Evolutionary conservation across 805 yeast genomes (phyloP), one percentile per base, ranked within the genome.

Genomic region (Allodekkera sacchari): DNA sequence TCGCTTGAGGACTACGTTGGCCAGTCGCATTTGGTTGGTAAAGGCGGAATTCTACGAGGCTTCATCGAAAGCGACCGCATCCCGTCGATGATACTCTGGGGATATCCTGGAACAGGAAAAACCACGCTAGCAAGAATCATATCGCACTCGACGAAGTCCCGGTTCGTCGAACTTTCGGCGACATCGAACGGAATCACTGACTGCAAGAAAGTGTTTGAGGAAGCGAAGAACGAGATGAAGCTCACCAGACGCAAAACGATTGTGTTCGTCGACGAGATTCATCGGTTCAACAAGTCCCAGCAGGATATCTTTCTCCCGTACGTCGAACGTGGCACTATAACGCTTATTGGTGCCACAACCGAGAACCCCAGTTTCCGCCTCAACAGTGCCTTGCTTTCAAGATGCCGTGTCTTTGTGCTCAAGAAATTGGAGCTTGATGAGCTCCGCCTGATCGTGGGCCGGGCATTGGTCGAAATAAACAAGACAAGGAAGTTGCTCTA

Each of bases 101-200:
- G 99, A 0, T 95, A 95, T 1, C 94, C 96, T 2, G 98, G 98
- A 0, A 88, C 85, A 3, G 89, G 92, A 65, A 92, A 92, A 50
- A 92, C 98, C 0, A 80, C 96, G 0, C 51, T 92, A 18, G 62
- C 63, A 3, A 43, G 68, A 25, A 68, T 79, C 22, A 56, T 82
- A n/a, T 77, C 87, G 0, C 48, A 57, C 11, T 57, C 63, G n/a
- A 59, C 74, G 2, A 61, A 64, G 27, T 63, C 74, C 28, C 62
- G 77, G 27, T 77, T 85, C 49, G 66, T 83, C 3, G 96, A 88
- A 53, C 59, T 87, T 27, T 83, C 94, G 33, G 97, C 96, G 0
- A 83, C 96, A 0, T 69, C 74, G 33, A 71, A 78, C 28, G 77
- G 84, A 0, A 62, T 78, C 0, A 54, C 61, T 1, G 95, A 87